Percentiles rank a stretch among this genome's conserved stretches.
Conservation (phyloP, 2,329 filamentous ascomycete genomes). For the Coniella vitis region DNA sequence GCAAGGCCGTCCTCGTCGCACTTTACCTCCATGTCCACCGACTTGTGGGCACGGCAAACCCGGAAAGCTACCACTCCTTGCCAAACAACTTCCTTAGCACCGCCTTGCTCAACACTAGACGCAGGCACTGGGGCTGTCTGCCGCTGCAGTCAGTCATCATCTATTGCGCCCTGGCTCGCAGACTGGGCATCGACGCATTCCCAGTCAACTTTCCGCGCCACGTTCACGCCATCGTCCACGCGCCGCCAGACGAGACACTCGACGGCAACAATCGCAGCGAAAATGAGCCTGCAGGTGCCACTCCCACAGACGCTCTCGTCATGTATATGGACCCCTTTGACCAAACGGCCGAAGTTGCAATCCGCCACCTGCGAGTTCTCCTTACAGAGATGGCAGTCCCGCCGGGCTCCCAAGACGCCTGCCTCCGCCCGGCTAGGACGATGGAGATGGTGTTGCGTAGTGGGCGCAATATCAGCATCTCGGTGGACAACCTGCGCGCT, state of each 20-base stretch:
- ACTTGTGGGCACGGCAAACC: slow-evolving; percentile 41
- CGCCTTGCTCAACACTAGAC: slow-evolving; percentile 36
- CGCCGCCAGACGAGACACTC: slow-evolving; percentile 23
- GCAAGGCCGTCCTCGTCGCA: slow-evolving; percentile 46
- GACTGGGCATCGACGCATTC: slow-evolving; percentile 51
- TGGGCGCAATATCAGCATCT: slow-evolving; percentile 58
- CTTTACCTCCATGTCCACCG: slow-evolving; percentile 43
- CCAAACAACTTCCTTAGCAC: slow-evolving; percentile 60
- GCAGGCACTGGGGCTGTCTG: slow-evolving; percentile 44
- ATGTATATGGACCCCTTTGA: slow-evolving; percentile 51
- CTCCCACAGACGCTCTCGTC: slow-evolving; percentile 19
- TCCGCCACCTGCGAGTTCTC: slow-evolving; percentile 1
- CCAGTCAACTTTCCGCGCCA: slow-evolving; percentile 61
- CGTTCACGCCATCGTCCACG: slow-evolving; percentile 54
- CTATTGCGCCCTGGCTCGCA: slow-evolving; percentile 54
- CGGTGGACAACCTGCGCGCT: slow-evolving; percentile 38
- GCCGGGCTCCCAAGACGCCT: slow-evolving; percentile 19
- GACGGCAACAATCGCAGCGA: slow-evolving; percentile 19
- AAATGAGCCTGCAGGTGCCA: slow-evolving; percentile 14
- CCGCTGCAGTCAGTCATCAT: slow-evolving; percentile 60
- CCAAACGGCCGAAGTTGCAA: slow-evolving; percentile 10
- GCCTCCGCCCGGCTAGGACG: slow-evolving; percentile 43
- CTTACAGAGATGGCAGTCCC: slow-evolving; percentile 4
- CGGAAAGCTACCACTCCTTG: slow-evolving; percentile 46
- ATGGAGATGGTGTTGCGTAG: slow-evolving; percentile 53